Evolutionary conservation across 352 stramenopile species (phyloP).

Genomic region (Phytophthora nicotianae): DNA sequence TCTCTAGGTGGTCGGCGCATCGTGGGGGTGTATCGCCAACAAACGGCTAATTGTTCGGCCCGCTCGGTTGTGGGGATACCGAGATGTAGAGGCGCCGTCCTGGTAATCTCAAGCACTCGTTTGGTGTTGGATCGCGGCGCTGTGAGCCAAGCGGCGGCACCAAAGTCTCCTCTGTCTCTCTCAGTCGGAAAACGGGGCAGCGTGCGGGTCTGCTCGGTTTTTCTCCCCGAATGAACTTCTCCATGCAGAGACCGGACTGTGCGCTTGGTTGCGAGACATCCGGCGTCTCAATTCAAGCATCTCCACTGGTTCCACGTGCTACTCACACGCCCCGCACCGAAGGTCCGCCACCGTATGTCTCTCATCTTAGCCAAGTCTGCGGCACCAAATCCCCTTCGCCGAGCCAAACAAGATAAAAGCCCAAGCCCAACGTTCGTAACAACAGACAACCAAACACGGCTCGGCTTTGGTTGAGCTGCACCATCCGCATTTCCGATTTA

Average conservation of each 20-base stretch:
- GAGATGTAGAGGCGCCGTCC: conserved; percentile 34
- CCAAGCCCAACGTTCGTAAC: conserved; percentile 20
- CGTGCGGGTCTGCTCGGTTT: conserved; percentile 18
- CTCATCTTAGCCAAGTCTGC: conserved; percentile 37
- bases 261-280: conserved; percentile 34
- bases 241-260: conserved; percentile 15
- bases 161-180: conserved; percentile 31
- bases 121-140: conserved; percentile 27
- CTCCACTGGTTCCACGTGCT: conserved; percentile 35
- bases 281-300: conserved; percentile 36
- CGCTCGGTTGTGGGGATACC: conserved; percentile 3
- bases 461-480: conserved; percentile 17
- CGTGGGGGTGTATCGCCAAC: background rate
- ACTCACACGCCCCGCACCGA: conserved; percentile 32
- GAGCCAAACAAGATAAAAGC: conserved; percentile 19
- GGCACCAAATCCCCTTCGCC: conserved; percentile 19
- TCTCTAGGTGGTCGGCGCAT: background rate
- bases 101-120: conserved; percentile 32
- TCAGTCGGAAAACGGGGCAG: conserved; percentile 22
- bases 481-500: conserved; percentile 36
- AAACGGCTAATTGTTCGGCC: conserved; percentile 6
- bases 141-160: conserved; percentile 35
- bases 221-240: conserved; percentile 40
- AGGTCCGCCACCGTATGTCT: conserved; percentile 34
- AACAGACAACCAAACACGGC: conserved; percentile 33